Evolutionary conservation across 2,329 filamentous ascomycete species (phyloP), one percentile per base, ranked within the genome.

Genomic region (Botrytis tulipae): DNA sequence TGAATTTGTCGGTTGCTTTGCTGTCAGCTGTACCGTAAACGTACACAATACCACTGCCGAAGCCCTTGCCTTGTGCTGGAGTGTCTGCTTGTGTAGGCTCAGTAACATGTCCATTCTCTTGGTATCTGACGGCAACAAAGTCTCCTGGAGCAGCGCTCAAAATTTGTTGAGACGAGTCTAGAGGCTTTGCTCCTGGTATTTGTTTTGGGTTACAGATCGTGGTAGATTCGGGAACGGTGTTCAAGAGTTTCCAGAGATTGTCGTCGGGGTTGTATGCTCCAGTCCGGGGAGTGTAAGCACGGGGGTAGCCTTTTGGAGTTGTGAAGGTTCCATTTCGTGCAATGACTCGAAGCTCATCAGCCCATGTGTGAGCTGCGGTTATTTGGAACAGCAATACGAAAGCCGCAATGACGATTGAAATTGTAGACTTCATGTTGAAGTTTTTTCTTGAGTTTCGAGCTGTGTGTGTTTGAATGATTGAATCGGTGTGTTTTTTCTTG

Each of bases 71-170:
- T 25, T 46, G 12, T 20, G 25, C 42, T 16, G 25, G 42, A 12
- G 37, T 35, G 29, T 46, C 57, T 51, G 86, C 85, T 6, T 84
- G 82, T 73, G 88, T 87, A 74, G 85, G 86, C 68, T 86, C 78
- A 0, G 90, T 91, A 62, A 93, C 91, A 82, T 95, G 92, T 40
- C 92, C 92, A 78, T 95, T 95, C 80, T 95, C 92, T 75, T 89
- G 85, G 82, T 92, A 93, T 73, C 87, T 85, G 71, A 94, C 81
- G 46, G 92, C 90, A 74, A 94, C 83, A 60, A 86, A 86, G 78
- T 92, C 90, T 66, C 91, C 91, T 3, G 88, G 82, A 2, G 84
- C 80, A 29, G 87, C 89, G 40, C 84, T 82, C 40, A 81, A 74
- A 35, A 67, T 51, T 44, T 75, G 76, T 40, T 67, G 77, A 8